These are phyloP conservation scores for Candida suzukii DNA, from an alignment of 805 yeast species.

Conservation along the genomic window DNA sequence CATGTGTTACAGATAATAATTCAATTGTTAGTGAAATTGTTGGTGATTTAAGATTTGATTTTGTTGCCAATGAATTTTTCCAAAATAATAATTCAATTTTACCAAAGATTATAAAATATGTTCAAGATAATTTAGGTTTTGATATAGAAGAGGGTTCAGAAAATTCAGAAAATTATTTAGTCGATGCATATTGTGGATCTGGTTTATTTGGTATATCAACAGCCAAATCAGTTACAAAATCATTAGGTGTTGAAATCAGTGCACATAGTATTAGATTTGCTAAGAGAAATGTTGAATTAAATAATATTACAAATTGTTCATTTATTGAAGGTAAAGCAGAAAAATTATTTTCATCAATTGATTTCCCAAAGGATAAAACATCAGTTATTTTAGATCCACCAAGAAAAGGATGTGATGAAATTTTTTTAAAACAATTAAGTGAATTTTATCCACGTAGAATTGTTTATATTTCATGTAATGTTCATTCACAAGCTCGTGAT, in stretches of 20 bases:
- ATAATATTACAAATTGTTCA: conserved; percentile 68
- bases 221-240: conserved; percentile 71
- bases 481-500: conserved; percentile 96
- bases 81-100: conserved; percentile 91
- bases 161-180: conserved; percentile 48
- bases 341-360: conserved; percentile 71
- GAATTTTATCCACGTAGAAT: conserved; percentile 78
- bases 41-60: conserved; percentile 72
- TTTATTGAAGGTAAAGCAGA: conserved; percentile 93
- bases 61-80: conserved; percentile 93
- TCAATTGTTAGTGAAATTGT: conserved; percentile 74
- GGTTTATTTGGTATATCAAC: conserved; percentile 89
- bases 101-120: conserved; percentile 78
- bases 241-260: conserved; percentile 90
- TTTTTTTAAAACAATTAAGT: conserved; percentile 78
- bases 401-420: conserved; percentile 91
- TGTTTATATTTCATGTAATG: conserved; percentile 96
- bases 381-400: conserved; percentile 95
- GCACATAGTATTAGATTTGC: conserved; percentile 91
- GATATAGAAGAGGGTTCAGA: conserved; percentile 25
- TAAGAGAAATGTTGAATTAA: conserved; percentile 65
- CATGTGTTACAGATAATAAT: conserved; percentile 74
- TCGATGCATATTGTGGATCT: conserved; percentile 95
- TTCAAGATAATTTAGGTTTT: conserved; percentile 54
- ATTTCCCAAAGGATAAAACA: conserved; percentile 68